Percentiles rank a stretch among this genome's conserved stretches.
Evolutionary conservation across 2,329 filamentous ascomycete genomes (phyloP).

Genomic region (Daldinia sp.): DNA sequence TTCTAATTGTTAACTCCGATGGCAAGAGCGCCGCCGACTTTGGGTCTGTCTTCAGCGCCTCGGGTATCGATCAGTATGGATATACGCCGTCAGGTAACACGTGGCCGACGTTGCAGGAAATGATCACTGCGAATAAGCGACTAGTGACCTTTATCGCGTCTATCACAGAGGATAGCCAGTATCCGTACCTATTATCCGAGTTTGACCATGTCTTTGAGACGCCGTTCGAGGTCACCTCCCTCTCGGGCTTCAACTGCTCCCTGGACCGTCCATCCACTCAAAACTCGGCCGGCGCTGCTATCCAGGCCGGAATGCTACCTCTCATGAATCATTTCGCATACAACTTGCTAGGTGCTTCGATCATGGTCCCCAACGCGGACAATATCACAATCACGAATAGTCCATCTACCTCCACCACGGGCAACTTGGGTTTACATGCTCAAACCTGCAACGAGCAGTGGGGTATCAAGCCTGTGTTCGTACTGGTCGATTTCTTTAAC

Average conservation of each 20-base stretch:
- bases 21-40: slow-evolving; percentile 66
- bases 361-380: slow-evolving; percentile 71
- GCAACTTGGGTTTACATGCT: slow-evolving; percentile 67
- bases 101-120: slow-evolving; percentile 77
- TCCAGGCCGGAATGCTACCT: slow-evolving; percentile 71
- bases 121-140: slow-evolving; percentile 73
- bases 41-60: slow-evolving; percentile 63
- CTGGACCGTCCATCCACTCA: slow-evolving; percentile 73
- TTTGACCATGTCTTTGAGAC: slow-evolving; percentile 80
- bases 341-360: slow-evolving; percentile 62
- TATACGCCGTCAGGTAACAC: slow-evolving; percentile 64
- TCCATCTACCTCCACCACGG: slow-evolving; percentile 63
- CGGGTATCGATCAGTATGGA: slow-evolving; percentile 68
- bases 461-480: slow-evolving; percentile 74
- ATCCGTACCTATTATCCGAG: slow-evolving; percentile 72
- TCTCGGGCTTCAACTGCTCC: slow-evolving; percentile 77
- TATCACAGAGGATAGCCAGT: slow-evolving; percentile 57
- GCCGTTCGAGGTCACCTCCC: slow-evolving; percentile 71
- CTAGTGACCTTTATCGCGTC: slow-evolving; percentile 78
- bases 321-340: slow-evolving; percentile 87
- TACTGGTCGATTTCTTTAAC: slow-evolving; percentile 85
- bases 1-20: slow-evolving; percentile 75
- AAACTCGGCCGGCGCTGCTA: slow-evolving; percentile 62
- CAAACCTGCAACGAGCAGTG: slow-evolving; percentile 68
- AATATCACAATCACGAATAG: slow-evolving; percentile 75